phyloP scores from a whole-genome alignment of 495 filamentous ascomycete genomes.

The Penicillium diatomitis region DNA sequence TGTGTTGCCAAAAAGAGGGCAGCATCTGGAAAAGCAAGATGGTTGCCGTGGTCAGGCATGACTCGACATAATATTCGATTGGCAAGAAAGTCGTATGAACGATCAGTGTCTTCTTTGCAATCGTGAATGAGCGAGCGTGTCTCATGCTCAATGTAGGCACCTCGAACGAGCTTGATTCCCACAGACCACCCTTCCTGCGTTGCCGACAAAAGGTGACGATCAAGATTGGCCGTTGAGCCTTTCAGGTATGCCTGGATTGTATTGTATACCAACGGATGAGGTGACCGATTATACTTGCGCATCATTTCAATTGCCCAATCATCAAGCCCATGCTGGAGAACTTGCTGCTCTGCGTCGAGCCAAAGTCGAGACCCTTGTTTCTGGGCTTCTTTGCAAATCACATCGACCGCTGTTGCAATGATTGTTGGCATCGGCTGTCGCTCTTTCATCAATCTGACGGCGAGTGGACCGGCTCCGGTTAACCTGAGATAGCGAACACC shows the following conservation, averaged over 20 bases:
- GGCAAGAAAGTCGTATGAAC: conserved; percentile 31
- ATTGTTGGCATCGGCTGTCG: conserved; percentile 15
- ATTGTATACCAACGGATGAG: conserved; percentile 25
- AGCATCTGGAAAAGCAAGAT: conserved; percentile 19
- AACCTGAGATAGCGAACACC: conserved; percentile 6
- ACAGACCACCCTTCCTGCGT: conserved; percentile 22
- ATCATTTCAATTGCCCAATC: conserved; percentile 30
- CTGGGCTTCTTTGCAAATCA: conserved; percentile 19
- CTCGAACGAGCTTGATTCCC: conserved; percentile 33
- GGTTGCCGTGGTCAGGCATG: conserved; percentile 7
- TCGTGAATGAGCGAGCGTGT: conserved; percentile 30
- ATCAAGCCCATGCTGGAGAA: conserved; percentile 27
- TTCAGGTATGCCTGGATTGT: conserved; percentile 37
- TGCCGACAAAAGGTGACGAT: conserved; percentile 22
- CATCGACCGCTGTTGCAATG: conserved; percentile 23
- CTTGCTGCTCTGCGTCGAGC: conserved; percentile 32
- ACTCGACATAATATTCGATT: conserved; percentile 17
- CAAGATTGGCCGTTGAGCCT: conserved; percentile 22
- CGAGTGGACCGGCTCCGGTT: conserved; percentile 25
- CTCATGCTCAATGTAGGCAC: conserved; percentile 34
- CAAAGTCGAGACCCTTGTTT: conserved; percentile 26
- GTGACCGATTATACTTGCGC: conserved; percentile 25
- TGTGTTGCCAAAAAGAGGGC: conserved; percentile 35
- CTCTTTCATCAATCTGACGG: conserved; percentile 20
- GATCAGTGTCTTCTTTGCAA: conserved; percentile 33